These are phyloP conservation scores for Gracilaria domingensis DNA, from an alignment of 23 red algal species.

Conservation along the genomic window DNA sequence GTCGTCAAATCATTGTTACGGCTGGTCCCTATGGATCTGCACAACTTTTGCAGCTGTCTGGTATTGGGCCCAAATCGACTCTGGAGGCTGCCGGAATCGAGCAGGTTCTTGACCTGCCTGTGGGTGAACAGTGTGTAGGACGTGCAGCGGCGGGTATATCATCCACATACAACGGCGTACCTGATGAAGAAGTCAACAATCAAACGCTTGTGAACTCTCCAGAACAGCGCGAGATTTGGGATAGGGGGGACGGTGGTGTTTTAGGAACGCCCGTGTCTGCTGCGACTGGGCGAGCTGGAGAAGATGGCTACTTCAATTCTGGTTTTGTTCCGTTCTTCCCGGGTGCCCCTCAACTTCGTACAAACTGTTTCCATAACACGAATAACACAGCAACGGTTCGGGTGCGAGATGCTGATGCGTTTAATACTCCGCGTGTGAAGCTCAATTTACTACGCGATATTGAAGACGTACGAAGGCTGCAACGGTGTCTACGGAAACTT, in stretches of 20 bases:
- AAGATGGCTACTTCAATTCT: conserved; percentile 32
- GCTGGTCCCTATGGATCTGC: conserved; percentile 80
- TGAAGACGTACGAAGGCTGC: background rate
- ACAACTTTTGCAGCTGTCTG: conserved; percentile 76
- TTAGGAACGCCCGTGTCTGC: conserved; percentile 9
- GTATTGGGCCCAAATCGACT: conserved; percentile 69
- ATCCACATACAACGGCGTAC: conserved; percentile 36
- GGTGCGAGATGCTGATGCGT: background rate
- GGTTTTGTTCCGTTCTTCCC: conserved; percentile 33
- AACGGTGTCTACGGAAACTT: conserved; percentile 8
- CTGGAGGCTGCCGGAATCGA: conserved; percentile 49
- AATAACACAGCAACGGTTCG: background rate
- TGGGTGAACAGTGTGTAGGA: conserved; percentile 33
- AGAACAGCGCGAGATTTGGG: conserved; percentile 12
- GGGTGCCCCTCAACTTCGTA: conserved; percentile 8
- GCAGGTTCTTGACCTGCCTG: conserved; percentile 48
- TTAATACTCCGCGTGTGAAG: conserved; percentile 23
- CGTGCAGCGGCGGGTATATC: conserved; percentile 23
- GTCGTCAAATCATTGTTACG: conserved; percentile 56
- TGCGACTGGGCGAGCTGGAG: conserved; percentile 11
- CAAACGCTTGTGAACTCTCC: conserved; percentile 2
- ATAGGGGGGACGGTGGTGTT: background rate
- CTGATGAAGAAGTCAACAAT: conserved; percentile 12
- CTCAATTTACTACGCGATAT: conserved; percentile 8
- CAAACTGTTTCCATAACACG: conserved; percentile 30